phyloP scores from a whole-genome alignment of 345 rosid species.

The Cardamine resedifolia region DNA sequence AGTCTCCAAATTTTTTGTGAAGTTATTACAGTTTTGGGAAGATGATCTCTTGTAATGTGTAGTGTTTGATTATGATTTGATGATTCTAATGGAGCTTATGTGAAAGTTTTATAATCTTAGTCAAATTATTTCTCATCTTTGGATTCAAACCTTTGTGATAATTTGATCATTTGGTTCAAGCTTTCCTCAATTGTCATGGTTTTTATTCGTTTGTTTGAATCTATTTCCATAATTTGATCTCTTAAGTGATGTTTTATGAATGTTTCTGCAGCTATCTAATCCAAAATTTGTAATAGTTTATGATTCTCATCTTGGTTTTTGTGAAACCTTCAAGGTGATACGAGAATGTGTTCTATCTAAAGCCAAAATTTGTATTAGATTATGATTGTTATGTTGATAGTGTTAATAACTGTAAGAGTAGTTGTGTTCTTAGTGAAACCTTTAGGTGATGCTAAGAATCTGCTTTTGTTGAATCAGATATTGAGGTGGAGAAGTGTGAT shows the following conservation, averaged over 20 bases:
- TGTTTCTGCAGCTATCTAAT: conserved; percentile 2
- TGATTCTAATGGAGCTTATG: background rate
- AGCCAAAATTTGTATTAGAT: too few species aligned
- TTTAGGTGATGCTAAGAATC: conserved; percentile 8
- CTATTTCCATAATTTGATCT: background rate
- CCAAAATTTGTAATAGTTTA: background rate
- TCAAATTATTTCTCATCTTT: background rate
- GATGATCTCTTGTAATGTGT: background rate
- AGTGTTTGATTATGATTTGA: background rate
- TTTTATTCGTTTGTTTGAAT: conserved; percentile 12
- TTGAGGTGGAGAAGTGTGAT: conserved; percentile 65
- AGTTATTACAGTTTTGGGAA: background rate
- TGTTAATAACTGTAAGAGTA: too few species aligned
- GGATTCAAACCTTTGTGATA: background rate
- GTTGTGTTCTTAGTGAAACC: too few species aligned
- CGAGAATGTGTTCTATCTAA: too few species aligned
- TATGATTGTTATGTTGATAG: too few species aligned
- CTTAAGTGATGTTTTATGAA: conserved; percentile 1
- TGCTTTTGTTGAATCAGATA: conserved; percentile 26
- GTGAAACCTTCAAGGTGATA: background rate
- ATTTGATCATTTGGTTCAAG: background rate
- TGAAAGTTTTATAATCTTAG: background rate
- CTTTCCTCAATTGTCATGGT: background rate
- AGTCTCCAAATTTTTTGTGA: background rate
- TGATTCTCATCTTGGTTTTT: background rate